Percentiles rank a stretch among this genome's conserved stretches.
These are phyloP conservation scores for Penicillium griseofulvum DNA, from an alignment of 2,329 filamentous ascomycete genomes.

Conservation along the genomic window DNA sequence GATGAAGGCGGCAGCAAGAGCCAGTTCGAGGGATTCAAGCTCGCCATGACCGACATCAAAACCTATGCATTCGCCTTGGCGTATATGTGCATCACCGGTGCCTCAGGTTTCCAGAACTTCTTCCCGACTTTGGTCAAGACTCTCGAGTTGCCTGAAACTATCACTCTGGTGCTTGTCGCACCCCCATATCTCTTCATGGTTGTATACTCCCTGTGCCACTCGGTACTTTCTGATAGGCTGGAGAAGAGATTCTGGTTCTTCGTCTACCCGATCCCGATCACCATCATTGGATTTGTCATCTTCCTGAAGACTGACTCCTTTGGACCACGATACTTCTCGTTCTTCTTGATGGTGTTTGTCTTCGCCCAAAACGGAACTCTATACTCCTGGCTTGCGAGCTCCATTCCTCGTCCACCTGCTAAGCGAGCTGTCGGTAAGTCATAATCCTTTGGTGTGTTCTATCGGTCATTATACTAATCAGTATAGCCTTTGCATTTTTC, in stretches of 20 bases:
- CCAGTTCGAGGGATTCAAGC: slow-evolving; percentile 50
- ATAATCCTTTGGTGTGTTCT: not conserved
- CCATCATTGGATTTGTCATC: slow-evolving; percentile 52
- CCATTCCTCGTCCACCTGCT: slow-evolving; percentile 53
- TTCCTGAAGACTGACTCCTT: slow-evolving; percentile 55
- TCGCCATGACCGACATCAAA: slow-evolving; percentile 53
- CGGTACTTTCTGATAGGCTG: slow-evolving; percentile 45
- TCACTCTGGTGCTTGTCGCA: slow-evolving; percentile 53
- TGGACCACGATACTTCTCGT: slow-evolving; percentile 54
- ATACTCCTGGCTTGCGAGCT: slow-evolving; percentile 48
- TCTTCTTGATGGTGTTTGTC: slow-evolving; percentile 57
- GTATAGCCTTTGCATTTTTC: slow-evolving; percentile 51
- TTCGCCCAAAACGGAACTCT: slow-evolving; percentile 44
- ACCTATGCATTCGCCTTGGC: slow-evolving; percentile 46
- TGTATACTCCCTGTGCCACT: slow-evolving; percentile 47
- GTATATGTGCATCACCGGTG: slow-evolving; percentile 51
- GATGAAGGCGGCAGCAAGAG: slow-evolving; percentile 49
- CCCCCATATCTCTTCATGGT: slow-evolving; percentile 57
- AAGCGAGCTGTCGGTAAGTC: slow-evolving; percentile 49
- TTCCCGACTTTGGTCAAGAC: slow-evolving; percentile 53
- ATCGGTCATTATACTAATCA: not conserved
- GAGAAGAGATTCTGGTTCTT: slow-evolving; percentile 54
- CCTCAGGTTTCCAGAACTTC: slow-evolving; percentile 55
- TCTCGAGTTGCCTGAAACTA: slow-evolving; percentile 44
- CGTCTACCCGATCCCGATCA: slow-evolving; percentile 52